Evolutionary conservation across 768 basidiomycete genomes (phyloP).

Genomic region (Lentinula sp.): DNA sequence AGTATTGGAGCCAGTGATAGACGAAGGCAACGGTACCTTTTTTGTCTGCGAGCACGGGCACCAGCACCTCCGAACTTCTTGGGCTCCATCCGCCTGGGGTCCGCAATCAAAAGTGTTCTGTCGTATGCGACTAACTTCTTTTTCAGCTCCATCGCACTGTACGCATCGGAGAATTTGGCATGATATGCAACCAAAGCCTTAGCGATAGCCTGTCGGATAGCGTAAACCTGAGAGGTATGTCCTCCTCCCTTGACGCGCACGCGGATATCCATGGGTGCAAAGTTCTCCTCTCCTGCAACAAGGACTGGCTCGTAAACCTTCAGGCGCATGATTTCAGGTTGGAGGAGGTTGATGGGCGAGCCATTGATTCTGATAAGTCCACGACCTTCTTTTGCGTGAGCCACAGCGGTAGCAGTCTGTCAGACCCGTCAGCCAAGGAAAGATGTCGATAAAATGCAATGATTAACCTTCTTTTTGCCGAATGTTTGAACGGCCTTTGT

Average conservation of each 20-base stretch:
- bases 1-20: background rate
- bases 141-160: conserved; percentile 95
- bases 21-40: conserved; percentile 54
- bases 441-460: conserved; percentile 6
- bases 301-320: conserved; percentile 98
- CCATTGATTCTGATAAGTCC: conserved; percentile 97
- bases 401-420: conserved; percentile 97
- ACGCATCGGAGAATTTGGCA: conserved; percentile 98
- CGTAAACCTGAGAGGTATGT: conserved; percentile 98
- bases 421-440: conserved; percentile 5
- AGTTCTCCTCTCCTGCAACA: conserved; percentile 86
- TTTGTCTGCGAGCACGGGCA: conserved; percentile 98
- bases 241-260: conserved; percentile 99
- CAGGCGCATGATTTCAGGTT: conserved; percentile 93
- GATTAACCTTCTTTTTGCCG: conserved; percentile 96
- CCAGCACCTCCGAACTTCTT: conserved; percentile 99
- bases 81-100: conserved; percentile 96
- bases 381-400: conserved; percentile 93
- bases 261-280: conserved; percentile 87
- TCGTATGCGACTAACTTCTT: conserved; percentile 97
- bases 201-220: conserved; percentile 97
- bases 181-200: conserved; percentile 98
- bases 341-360: conserved; percentile 91
- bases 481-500: conserved; percentile 97
- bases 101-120: conserved; percentile 83